Evolutionary conservation across 371 early-diverging fungal genomes (phyloP).

Genomic region (Mucor piriformis): DNA sequence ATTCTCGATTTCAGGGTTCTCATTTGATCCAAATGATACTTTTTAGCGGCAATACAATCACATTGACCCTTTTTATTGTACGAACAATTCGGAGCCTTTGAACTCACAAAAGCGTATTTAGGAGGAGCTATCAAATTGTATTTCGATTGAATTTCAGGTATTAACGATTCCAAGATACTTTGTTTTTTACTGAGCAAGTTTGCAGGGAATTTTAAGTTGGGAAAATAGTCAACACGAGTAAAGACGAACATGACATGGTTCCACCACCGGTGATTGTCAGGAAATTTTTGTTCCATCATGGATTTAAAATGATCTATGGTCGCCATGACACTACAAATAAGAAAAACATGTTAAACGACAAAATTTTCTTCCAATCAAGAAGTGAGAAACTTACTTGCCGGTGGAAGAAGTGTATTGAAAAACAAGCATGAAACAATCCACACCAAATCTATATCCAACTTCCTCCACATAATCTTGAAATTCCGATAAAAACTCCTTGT

Average conservation of each 20-base stretch:
- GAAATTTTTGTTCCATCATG: conserved; percentile 49
- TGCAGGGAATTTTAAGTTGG: conserved; percentile 13
- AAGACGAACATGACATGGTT: conserved; percentile 56
- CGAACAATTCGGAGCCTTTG: conserved; percentile 25
- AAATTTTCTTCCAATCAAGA: too few relatives aligned
- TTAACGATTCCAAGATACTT: conserved; percentile 20
- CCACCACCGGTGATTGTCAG: conserved; percentile 40
- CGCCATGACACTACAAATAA: conserved; percentile 27
- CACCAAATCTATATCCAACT: conserved; percentile 47
- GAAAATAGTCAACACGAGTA: conserved; percentile 52
- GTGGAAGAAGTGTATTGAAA: conserved; percentile 46
- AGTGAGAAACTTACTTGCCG: conserved; percentile 4
- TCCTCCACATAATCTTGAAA: conserved; percentile 51
- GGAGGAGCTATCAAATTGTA: conserved; percentile 24
- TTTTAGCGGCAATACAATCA: conserved; percentile 28
- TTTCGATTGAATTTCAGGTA: conserved; percentile 21
- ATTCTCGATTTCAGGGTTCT: conserved; percentile 23
- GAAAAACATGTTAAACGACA: not conserved
- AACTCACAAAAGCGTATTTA: conserved; percentile 30
- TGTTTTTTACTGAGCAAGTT: conserved; percentile 25
- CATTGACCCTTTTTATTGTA: conserved; percentile 25
- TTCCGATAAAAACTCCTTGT: conserved; percentile 40
- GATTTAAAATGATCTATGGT: conserved; percentile 46
- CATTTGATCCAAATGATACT: conserved; percentile 34
- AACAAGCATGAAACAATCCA: conserved; percentile 53